Percentiles rank a stretch among this genome's conserved stretches.
Conservation (phyloP, 148 eudicot species). For the Cornus controversa region DNA sequence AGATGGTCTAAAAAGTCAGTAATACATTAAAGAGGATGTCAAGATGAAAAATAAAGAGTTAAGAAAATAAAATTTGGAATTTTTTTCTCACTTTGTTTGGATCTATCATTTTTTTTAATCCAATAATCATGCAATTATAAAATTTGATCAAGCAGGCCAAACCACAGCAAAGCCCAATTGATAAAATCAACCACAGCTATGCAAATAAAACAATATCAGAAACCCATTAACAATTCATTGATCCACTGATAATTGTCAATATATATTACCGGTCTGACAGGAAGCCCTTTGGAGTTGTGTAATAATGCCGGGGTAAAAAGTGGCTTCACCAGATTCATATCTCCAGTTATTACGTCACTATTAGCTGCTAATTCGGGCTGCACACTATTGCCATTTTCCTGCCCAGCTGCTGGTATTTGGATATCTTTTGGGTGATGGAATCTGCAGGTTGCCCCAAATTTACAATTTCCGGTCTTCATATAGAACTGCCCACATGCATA, state of each 20-base stretch:
- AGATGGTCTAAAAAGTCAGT: not conserved
- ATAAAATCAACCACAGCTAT: not conserved
- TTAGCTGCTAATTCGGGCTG: constrained; percentile 28
- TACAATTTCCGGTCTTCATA: constrained; percentile 83
- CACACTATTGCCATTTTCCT: constrained; percentile 34
- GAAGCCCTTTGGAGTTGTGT: constrained; percentile 88
- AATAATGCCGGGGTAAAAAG: constrained; percentile 44
- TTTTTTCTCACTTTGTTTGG: no score
- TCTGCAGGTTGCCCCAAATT: constrained; percentile 84
- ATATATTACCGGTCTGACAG: constrained; percentile 65
- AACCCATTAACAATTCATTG: not conserved
- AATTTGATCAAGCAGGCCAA: not conserved
- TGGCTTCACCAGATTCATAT: constrained; percentile 34
- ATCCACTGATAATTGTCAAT: not conserved
- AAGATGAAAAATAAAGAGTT: not conserved
- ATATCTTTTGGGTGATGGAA: constrained; percentile 90
- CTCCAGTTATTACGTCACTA: constrained; percentile 27
- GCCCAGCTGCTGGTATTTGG: constrained; percentile 45
- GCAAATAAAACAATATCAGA: not conserved
- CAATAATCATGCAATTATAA: not conserved
- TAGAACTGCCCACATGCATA: constrained; percentile 52
- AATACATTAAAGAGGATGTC: not conserved
- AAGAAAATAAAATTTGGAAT: not conserved
- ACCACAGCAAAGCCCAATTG: not conserved
- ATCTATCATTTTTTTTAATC: no score